Evolutionary conservation across 179 eudicot genomes (phyloP).

Genomic region (Vitellaria paradoxa): DNA sequence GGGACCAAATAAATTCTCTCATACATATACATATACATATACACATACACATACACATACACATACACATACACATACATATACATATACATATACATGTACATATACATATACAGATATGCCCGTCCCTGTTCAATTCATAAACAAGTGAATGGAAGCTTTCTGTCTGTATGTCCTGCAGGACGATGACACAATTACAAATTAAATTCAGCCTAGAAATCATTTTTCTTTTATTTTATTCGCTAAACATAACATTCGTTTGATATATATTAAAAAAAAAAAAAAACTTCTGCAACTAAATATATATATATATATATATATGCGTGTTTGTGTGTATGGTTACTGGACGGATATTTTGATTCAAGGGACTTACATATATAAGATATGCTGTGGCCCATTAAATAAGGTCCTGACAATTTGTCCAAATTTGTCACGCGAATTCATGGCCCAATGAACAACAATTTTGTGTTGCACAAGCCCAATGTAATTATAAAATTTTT

Average conservation of each 20-base stretch:
- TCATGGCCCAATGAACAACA: not conserved
- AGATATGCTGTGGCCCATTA: not conserved
- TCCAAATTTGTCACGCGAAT: not conserved
- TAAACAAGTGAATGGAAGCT: not conserved
- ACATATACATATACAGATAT: too few species aligned
- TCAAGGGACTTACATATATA: too few species aligned
- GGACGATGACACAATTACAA: not conserved
- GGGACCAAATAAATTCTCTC: slow-evolving; percentile 10
- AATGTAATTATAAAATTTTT: too few species aligned
- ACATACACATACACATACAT: too few species aligned
- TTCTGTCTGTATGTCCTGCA: not conserved
- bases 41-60: too few species aligned
- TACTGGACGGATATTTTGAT: too few species aligned
- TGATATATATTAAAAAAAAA: not conserved
- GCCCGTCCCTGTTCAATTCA: not conserved
- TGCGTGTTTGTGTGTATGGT: too few species aligned
- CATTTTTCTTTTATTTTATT: not conserved
- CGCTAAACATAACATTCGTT: not conserved
- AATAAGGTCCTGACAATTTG: not conserved
- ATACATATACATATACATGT: not conserved
- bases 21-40: not conserved
- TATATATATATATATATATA: too few species aligned
- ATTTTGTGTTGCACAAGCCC: not conserved
- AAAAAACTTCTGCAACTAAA: too few species aligned
- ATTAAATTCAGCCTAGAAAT: not conserved